Evolutionary conservation across 2,329 filamentous ascomycete species (phyloP).

Genomic region (Epicoccum nigrum): DNA sequence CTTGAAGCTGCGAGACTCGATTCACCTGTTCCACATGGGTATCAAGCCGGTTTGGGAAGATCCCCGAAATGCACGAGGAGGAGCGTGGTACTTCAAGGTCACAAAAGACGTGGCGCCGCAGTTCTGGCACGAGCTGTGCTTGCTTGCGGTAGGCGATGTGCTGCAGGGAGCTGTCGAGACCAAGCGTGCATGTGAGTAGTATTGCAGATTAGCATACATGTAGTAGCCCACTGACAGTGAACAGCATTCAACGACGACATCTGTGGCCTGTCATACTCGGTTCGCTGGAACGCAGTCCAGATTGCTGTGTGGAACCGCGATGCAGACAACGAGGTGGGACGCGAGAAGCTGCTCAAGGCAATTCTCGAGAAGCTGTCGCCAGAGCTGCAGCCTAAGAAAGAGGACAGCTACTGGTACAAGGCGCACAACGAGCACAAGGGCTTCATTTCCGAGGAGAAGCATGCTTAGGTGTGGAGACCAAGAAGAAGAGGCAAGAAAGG

Average conservation of each 20-base stretch:
- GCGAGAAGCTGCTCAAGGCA: conserved; percentile 74
- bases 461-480: background rate
- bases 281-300: conserved; percentile 86
- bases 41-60: conserved; percentile 88
- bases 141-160: conserved; percentile 83
- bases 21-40: conserved; percentile 81
- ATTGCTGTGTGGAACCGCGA: conserved; percentile 95
- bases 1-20: conserved; percentile 69
- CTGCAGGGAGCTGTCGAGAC: conserved; percentile 73
- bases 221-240: background rate
- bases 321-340: conserved; percentile 76
- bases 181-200: conserved; percentile 61
- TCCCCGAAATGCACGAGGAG: conserved; percentile 81
- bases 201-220: no score
- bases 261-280: conserved; percentile 84
- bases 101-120: conserved; percentile 73
- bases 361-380: conserved; percentile 75
- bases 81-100: conserved; percentile 91
- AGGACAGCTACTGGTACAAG: conserved; percentile 77
- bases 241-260: conserved; percentile 72
- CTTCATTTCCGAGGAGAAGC: conserved; percentile 56
- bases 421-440: conserved; percentile 87
- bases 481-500: background rate
- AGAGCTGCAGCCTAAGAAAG: conserved; percentile 72
- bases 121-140: conserved; percentile 81